These are phyloP conservation scores for Botryotinia calthae DNA, from an alignment of 2,329 filamentous ascomycete species.

Conservation along the genomic window DNA sequence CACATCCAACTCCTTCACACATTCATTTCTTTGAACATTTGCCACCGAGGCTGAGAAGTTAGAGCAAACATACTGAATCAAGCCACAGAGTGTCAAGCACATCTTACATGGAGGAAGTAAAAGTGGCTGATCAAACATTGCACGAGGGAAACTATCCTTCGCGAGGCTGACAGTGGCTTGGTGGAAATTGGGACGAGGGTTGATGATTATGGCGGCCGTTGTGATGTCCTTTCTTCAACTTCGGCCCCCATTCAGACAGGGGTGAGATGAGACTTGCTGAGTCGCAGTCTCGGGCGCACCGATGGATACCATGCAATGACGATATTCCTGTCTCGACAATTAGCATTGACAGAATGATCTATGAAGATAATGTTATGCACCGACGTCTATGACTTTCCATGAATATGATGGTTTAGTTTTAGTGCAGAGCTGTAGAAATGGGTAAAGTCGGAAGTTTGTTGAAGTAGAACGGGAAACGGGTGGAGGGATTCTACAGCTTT, in stretches of 20 bases:
- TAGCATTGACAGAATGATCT: not conserved
- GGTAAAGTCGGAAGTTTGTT: not conserved
- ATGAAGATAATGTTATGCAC: not conserved
- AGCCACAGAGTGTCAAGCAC: not conserved
- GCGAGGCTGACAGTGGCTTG: conserved; percentile 20
- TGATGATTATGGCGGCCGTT: not conserved
- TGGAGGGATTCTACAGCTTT: not conserved
- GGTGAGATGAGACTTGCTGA: conserved; percentile 6
- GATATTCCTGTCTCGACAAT: not conserved
- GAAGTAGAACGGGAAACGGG: not conserved
- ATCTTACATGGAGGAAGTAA: not conserved
- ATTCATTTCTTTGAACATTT: not conserved
- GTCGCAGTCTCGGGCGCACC: conserved; percentile 3
- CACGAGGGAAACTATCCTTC: not conserved
- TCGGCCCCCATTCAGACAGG: conserved; percentile 14
- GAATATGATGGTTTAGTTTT: not conserved
- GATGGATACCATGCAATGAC: not conserved
- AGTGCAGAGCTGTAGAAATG: not conserved
- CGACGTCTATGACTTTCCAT: not conserved
- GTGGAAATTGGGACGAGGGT: not conserved
- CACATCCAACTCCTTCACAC: not conserved
- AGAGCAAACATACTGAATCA: not conserved
- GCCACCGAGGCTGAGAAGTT: not conserved
- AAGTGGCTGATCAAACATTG: not conserved
- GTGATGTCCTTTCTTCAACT: conserved; percentile 3